Evolutionary conservation across 441 rosid species (phyloP).

Genomic region (Pelargonium australe): DNA sequence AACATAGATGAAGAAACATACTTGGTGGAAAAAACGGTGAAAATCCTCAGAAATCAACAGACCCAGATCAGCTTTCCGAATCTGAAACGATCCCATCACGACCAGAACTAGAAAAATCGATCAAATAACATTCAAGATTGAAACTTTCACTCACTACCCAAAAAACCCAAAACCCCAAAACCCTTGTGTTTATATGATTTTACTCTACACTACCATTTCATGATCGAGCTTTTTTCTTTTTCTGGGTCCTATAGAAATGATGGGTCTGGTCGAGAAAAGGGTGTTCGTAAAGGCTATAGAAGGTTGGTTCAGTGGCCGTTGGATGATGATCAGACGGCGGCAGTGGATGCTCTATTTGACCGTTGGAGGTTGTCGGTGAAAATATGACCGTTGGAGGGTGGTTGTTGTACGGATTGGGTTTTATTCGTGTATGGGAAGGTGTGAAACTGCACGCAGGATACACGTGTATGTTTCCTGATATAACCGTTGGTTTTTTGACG

Average conservation of each 20-base stretch:
- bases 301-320: constrained; percentile 29
- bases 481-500: constrained; percentile 40
- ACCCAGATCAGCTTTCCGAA: constrained; percentile 44
- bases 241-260: background rate
- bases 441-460: constrained; percentile 24
- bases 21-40: constrained; percentile 24
- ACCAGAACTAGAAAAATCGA: constrained; percentile 7
- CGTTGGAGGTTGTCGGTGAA: constrained; percentile 83
- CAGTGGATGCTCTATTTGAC: constrained; percentile 43
- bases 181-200: constrained; percentile 28
- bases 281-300: constrained; percentile 33
- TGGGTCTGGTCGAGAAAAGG: constrained; percentile 9
- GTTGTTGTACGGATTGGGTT: constrained; percentile 48
- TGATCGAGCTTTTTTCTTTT: background rate
- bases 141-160: constrained; percentile 17
- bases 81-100: constrained; percentile 19
- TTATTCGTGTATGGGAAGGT: background rate
- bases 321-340: constrained; percentile 52
- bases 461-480: constrained; percentile 47
- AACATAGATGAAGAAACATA: constrained; percentile 28
- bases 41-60: constrained; percentile 28
- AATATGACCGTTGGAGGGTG: constrained; percentile 74
- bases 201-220: constrained; percentile 20
- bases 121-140: constrained; percentile 18
- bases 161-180: constrained; percentile 39